Conservation (phyloP, 768 basidiomycete species). For the Epithele typhae region DNA sequence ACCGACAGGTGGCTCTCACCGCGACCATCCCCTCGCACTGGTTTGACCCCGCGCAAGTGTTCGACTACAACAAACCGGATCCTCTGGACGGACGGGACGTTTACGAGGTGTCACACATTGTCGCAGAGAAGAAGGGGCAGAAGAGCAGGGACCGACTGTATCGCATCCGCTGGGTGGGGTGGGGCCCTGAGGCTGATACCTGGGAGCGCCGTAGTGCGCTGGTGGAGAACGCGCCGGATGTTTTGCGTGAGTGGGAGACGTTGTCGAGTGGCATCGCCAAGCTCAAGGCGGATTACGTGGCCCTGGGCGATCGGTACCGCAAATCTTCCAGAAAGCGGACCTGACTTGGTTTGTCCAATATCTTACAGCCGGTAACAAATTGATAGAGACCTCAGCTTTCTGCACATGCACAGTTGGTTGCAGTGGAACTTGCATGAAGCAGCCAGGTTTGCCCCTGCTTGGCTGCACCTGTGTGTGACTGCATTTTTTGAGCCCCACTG, state of each 20-base stretch:
- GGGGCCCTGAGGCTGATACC: conserved; percentile 25
- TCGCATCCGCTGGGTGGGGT: conserved; percentile 27
- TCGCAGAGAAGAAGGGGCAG: conserved; percentile 19
- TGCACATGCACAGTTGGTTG: too few relatives aligned
- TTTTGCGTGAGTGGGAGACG: conserved; percentile 20
- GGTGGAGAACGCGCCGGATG: conserved; percentile 17
- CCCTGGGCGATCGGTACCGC: too few relatives aligned
- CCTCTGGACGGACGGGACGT: conserved; percentile 13
- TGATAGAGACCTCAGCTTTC: too few relatives aligned
- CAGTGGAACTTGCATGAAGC: too few relatives aligned
- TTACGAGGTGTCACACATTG: conserved; percentile 29
- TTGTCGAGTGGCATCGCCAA: conserved; percentile 16
- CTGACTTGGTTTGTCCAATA: too few relatives aligned
- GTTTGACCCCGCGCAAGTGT: conserved; percentile 4
- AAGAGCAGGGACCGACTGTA: conserved; percentile 8
- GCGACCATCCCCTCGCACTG: conserved; percentile 24
- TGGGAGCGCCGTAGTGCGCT: conserved; percentile 20
- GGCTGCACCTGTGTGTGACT: too few relatives aligned
- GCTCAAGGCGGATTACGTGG: conserved; percentile 8
- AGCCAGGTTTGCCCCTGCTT: too few relatives aligned
- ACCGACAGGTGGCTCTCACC: conserved; percentile 22
- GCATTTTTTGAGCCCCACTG: too few relatives aligned
- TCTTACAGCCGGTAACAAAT: too few relatives aligned
- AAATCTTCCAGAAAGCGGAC: too few relatives aligned
- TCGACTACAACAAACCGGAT: conserved; percentile 6